Percentiles rank a stretch among this genome's conserved stretches.
phyloP scores from a whole-genome alignment of 1,284 basidiomycete genomes.

The Heterobasidion occidentale region DNA sequence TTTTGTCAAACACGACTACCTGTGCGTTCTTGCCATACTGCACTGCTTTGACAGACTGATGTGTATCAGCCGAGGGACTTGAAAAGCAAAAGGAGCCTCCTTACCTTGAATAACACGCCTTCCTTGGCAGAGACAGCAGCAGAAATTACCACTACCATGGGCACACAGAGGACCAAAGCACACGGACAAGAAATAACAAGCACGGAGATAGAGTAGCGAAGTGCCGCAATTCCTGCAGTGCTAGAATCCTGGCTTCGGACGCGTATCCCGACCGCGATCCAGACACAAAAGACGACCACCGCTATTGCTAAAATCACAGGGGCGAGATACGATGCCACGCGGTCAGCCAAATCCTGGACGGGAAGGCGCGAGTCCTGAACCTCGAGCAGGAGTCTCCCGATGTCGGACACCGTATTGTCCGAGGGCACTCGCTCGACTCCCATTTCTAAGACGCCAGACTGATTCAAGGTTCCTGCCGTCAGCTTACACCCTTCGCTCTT shows the following conservation, averaged over 20 bases:
- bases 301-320: slow-evolving; percentile 24
- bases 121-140: slow-evolving; percentile 25
- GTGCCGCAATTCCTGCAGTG: slow-evolving; percentile 22
- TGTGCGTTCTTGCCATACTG: slow-evolving; percentile 23
- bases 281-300: slow-evolving; percentile 26
- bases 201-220: slow-evolving; percentile 34
- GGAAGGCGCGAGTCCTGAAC: slow-evolving; percentile 29
- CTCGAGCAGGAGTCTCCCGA: slow-evolving; percentile 28
- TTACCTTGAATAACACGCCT: slow-evolving; percentile 26
- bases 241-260: slow-evolving; percentile 20
- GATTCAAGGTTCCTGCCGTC: slow-evolving; percentile 33
- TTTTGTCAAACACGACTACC: slow-evolving; percentile 39
- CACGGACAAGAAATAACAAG: slow-evolving; percentile 37
- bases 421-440: slow-evolving; percentile 28
- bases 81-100: slow-evolving; percentile 1
- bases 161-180: slow-evolving; percentile 30
- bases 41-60: slow-evolving; percentile 17
- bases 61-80: slow-evolving; percentile 13
- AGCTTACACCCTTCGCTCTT: slow-evolving; percentile 27
- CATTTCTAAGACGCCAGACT: slow-evolving; percentile 27
- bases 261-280: slow-evolving; percentile 26
- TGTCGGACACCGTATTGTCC: slow-evolving; percentile 35
- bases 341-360: slow-evolving; percentile 32
- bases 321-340: slow-evolving; percentile 25
- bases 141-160: slow-evolving; percentile 28